Base-by-base conservation (phyloP, 495 filamentous ascomycete species). In the Aspergillus egyptiacus region DNA sequence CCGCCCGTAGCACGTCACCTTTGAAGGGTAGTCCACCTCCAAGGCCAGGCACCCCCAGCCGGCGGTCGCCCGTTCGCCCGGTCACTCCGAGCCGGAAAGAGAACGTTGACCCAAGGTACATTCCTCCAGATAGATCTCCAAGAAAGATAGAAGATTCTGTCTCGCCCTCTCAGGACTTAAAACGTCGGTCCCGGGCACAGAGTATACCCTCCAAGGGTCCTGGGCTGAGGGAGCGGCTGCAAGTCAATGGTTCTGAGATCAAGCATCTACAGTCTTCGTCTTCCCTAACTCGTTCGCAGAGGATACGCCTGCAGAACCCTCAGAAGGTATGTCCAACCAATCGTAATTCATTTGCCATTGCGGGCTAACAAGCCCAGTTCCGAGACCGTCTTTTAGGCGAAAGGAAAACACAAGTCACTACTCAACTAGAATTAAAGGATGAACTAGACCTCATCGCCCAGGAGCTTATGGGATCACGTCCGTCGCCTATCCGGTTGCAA, bases 331-430 rank as follows among this genome's bases (percentile, higher is more conserved):
- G 51, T 42, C 7, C n/a, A 19, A 19, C 17, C 24, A 11, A 13
- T 11, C n/a, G 19, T n/a, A 20, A 11, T 22, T n/a, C 11, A 15
- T 35, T 15, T 6, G 18, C 1, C 2, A 8, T 8, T 3, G 28
- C 39, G 40, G 24, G 47, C 51, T 58, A 17, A 54, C 14, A 10
- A 20, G 36, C 7, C 35, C 50, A 73, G 70, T 80, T 96, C 25
- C 87, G 93, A 35, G 88, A 96, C 65, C 86, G 91, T 40, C 76
- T 96, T 6, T 82, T 89, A 48, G 81, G 76, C 40, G 90, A 96
- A 59, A 86, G 89, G 59, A 83, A 76, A 37, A 77, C 82, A 2
- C 79, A 93, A 22, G 76, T 75, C 23, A 74, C 79, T n/a, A 77
- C 82, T 0, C 85, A 90, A 49, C 67, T 75, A 17, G 78, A 75